Base-by-base conservation (phyloP, 169 alveolate genomes). In the Eimeria falciformis region DNA sequence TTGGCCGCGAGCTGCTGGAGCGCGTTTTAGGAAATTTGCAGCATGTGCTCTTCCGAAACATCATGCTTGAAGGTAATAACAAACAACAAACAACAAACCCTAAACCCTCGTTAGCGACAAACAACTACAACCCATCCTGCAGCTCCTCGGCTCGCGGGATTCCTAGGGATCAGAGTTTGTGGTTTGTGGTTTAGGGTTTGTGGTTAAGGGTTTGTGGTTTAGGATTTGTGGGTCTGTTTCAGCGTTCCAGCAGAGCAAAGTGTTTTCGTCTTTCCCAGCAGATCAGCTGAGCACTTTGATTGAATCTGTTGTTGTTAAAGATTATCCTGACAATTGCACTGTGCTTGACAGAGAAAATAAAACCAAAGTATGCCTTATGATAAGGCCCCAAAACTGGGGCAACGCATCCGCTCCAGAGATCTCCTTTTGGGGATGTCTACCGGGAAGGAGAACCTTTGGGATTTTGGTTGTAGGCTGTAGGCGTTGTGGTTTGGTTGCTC, bases 21-120 rank as follows among this genome's bases (percentile, higher is more conserved):
- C 92, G 95, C 17, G 98, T 97, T 37, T 56, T 97, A 71, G 99
- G 99, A 0, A 96, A 97, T 88, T 87, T 97, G 45, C 96, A 96
- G 58, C 97, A 97, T 62, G 99, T 96, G 21, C 92, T 97, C 43
- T 96, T 96, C 92, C 94, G 98, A n/a, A 96, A 96, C 58, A 94
- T 96, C 47, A 96, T 96, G 98, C 91, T 96, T 6, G 90, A 89
- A 23, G 91, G 91, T 53, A 83, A 21, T 12, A 21, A n/a, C n/a
- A n/a, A 12, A 37, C 55, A 46, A 46, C 37, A 29, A 69, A 69
- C 81, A 46, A 46, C 47, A 27, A 69, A 69, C 43, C 21, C 53
- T 5, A 29, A n/a, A 33, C 40, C 50, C 81, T 1, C 5, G 6
- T 23, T 5, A 5, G 12, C 69, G 17, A 23, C 18, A 58, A 12